Conservation (phyloP, 371 early-diverging fungal genomes). For the Thermomucor indicae-seudaticae region DNA sequence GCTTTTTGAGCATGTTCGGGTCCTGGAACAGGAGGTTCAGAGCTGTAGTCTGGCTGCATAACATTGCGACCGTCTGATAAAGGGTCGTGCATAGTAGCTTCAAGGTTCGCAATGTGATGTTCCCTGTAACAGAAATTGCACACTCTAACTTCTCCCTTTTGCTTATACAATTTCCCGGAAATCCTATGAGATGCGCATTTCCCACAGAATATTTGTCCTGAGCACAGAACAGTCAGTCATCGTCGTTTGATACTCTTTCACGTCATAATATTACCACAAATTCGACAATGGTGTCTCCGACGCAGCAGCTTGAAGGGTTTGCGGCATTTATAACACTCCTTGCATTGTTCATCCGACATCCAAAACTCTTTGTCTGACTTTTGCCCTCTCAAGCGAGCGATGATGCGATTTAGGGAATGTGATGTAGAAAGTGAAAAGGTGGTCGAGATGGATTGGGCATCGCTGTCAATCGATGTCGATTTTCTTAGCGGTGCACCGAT, state of each 20-base stretch:
- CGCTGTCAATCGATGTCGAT: constrained; percentile 45
- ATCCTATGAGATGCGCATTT: constrained; percentile 77
- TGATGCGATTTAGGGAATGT: constrained; percentile 53
- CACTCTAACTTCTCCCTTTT: constrained; percentile 70
- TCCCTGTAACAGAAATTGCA: constrained; percentile 75
- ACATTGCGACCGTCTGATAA: background rate
- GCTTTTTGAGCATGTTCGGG: too few species aligned
- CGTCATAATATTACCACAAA: constrained; percentile 58
- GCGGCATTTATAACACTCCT: constrained; percentile 83
- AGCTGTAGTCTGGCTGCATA: constrained; percentile 46
- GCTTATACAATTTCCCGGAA: constrained; percentile 66
- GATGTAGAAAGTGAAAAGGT: constrained; percentile 53
- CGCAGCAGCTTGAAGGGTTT: constrained; percentile 67
- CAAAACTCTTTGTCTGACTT: constrained; percentile 71
- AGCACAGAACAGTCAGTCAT: background rate
- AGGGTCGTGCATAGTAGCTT: background rate
- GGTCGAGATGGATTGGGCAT: constrained; percentile 51
- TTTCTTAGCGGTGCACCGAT: constrained; percentile 30
- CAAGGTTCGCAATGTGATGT: constrained; percentile 9
- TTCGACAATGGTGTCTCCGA: constrained; percentile 83
- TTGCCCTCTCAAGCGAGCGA: constrained; percentile 58
- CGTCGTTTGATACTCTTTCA: background rate
- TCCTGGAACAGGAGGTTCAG: too few species aligned
- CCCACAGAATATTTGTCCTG: constrained; percentile 79
- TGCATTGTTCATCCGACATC: constrained; percentile 84